A percentile compares a stretch with the other conserved stretches of the same genome.
Evolutionary conservation across 1,284 basidiomycete species (phyloP).

Genomic region (Austroboletus novae-zelandiae): DNA sequence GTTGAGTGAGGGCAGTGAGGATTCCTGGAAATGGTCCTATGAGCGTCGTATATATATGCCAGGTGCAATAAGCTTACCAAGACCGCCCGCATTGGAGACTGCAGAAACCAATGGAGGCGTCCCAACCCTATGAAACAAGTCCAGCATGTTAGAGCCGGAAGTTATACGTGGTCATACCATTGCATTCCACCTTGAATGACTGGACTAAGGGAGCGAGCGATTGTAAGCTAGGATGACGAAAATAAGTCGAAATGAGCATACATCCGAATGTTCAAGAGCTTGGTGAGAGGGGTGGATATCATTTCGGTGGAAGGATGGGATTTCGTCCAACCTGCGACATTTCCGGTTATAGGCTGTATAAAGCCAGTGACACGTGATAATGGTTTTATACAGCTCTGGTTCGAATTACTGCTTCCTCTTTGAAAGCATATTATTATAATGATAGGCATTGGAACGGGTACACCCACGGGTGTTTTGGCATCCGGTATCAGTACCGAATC

Average conservation of each 20-base stretch:
- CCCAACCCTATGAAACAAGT: conserved; percentile 60
- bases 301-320: conserved; percentile 11
- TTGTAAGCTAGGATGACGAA: conserved; percentile 5
- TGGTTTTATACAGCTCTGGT: no score
- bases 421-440: no score
- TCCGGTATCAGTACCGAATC: no score
- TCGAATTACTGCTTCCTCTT: no score
- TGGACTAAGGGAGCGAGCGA: conserved; percentile 43
- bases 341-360: no score
- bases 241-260: conserved; percentile 16
- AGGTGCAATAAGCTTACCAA: conserved; percentile 47
- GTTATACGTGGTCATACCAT: conserved; percentile 49
- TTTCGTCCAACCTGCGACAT: no score
- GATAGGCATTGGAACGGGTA: no score
- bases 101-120: conserved; percentile 73
- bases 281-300: conserved; percentile 43
- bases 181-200: conserved; percentile 86
- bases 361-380: background rate
- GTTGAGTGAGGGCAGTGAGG: conserved; percentile 87
- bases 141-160: conserved; percentile 6
- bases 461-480: no score
- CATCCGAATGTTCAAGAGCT: conserved; percentile 38
- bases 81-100: conserved; percentile 83
- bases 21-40: conserved; percentile 48
- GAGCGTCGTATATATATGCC: background rate